Evolutionary conservation across 257 asterid genomes (phyloP).

Genomic region (Solanum acaule): DNA sequence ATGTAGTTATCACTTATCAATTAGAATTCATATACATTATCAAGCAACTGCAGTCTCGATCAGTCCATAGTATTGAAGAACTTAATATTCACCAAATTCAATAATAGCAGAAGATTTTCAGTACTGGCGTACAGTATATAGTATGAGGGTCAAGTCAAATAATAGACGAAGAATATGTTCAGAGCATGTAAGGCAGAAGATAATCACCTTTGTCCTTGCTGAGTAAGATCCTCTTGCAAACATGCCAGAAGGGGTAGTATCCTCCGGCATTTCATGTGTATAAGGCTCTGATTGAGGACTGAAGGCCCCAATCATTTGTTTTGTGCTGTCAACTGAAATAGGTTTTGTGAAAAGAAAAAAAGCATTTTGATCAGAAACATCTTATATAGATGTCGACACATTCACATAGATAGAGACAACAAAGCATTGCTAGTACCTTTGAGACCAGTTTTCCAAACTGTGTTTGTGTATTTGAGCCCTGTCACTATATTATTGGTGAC

Average conservation of each 20-base stretch:
- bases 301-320: slow-evolving; percentile 42
- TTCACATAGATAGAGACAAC: background rate
- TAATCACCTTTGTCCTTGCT: slow-evolving; percentile 32
- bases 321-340: slow-evolving; percentile 31
- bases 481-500: slow-evolving; percentile 70
- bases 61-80: background rate
- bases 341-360: background rate
- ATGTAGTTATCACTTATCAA: background rate
- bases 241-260: slow-evolving; percentile 43
- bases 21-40: background rate
- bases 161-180: background rate
- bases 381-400: background rate
- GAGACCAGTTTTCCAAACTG: slow-evolving; percentile 76
- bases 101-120: background rate
- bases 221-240: slow-evolving; percentile 42
- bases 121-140: background rate
- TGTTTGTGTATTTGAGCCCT: slow-evolving; percentile 69
- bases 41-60: background rate
- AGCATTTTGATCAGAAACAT: background rate
- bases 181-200: background rate
- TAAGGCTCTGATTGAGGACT: slow-evolving; percentile 40
- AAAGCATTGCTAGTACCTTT: slow-evolving; percentile 34
- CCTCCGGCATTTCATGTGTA: slow-evolving; percentile 40
- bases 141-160: background rate
- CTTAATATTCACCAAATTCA: background rate